These are phyloP conservation scores for Cryptococcus sp. DNA, from an alignment of 1,284 basidiomycete genomes.

Conservation along the genomic window DNA sequence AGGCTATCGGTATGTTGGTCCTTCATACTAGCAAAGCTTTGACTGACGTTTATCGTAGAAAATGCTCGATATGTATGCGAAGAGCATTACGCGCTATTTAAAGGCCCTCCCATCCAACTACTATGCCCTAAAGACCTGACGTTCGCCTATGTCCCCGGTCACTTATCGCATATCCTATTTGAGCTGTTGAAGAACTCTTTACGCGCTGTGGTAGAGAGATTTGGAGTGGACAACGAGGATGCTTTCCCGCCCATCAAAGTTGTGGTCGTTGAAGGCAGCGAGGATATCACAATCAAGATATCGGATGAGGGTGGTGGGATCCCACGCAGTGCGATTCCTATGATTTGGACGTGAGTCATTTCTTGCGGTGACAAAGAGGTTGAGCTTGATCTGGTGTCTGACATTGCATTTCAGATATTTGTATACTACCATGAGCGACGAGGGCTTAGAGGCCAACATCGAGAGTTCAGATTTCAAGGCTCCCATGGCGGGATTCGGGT, in stretches of 20 bases:
- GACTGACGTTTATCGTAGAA: constrained; percentile 56
- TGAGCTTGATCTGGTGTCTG: constrained; percentile 1
- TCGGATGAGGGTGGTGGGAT: constrained; percentile 96
- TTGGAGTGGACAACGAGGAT: constrained; percentile 72
- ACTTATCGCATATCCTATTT: constrained; percentile 83
- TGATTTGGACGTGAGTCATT: constrained; percentile 92
- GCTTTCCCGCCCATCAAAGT: constrained; percentile 93
- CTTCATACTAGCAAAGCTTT: neutral
- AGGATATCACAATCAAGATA: constrained; percentile 99
- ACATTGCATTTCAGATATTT: constrained; percentile 49
- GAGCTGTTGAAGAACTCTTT: constrained; percentile 99
- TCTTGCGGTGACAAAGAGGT: neutral
- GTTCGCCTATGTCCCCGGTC: constrained; percentile 93
- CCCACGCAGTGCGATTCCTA: constrained; percentile 83
- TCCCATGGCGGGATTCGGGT: constrained; percentile 95
- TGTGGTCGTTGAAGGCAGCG: constrained; percentile 88
- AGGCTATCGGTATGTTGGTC: constrained; percentile 67
- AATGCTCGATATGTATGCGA: constrained; percentile 98
- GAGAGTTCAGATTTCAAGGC: constrained; percentile 93
- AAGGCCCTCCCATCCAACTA: constrained; percentile 92
- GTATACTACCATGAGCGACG: constrained; percentile 96
- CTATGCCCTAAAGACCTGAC: constrained; percentile 85
- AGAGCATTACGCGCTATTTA: constrained; percentile 94
- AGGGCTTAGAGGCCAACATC: constrained; percentile 83
- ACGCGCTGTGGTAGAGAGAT: constrained; percentile 92